These are phyloP conservation scores for Cyberlindnera americana DNA, from an alignment of 805 yeast species.

Conservation along the genomic window DNA sequence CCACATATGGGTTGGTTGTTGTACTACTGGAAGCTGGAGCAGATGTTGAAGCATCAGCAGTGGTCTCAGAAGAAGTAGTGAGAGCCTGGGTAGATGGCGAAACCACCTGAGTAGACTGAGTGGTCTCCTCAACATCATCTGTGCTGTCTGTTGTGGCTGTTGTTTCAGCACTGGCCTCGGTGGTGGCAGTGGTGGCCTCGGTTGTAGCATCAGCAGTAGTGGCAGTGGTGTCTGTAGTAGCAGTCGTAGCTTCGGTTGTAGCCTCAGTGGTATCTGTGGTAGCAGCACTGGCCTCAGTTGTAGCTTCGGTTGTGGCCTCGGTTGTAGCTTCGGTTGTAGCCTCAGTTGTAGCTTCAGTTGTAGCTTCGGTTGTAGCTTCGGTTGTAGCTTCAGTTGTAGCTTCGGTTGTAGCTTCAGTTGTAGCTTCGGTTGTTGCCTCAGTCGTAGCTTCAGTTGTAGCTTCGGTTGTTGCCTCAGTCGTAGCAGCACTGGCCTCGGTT, in stretches of 20 bases:
- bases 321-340: too few species aligned
- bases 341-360: too few species aligned
- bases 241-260: not conserved
- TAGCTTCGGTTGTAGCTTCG: not conserved
- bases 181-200: not conserved
- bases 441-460: not conserved
- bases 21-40: constrained; percentile 1
- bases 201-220: constrained; percentile 6
- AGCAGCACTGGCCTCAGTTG: constrained; percentile 6
- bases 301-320: too few species aligned
- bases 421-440: not conserved
- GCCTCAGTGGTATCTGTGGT: constrained; percentile 1
- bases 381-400: not conserved
- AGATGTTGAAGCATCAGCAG: not conserved
- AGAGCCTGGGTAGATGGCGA: not conserved
- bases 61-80: not conserved
- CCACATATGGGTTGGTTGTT: constrained; percentile 10
- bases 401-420: not conserved
- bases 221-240: not conserved
- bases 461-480: constrained; percentile 1
- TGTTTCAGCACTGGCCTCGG: not conserved
- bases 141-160: not conserved
- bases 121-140: too few species aligned
- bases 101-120: too few species aligned
- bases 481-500: not conserved